Conservation (phyloP, 2,329 filamentous ascomycete species). For the Colletotrichum cereale region DNA sequence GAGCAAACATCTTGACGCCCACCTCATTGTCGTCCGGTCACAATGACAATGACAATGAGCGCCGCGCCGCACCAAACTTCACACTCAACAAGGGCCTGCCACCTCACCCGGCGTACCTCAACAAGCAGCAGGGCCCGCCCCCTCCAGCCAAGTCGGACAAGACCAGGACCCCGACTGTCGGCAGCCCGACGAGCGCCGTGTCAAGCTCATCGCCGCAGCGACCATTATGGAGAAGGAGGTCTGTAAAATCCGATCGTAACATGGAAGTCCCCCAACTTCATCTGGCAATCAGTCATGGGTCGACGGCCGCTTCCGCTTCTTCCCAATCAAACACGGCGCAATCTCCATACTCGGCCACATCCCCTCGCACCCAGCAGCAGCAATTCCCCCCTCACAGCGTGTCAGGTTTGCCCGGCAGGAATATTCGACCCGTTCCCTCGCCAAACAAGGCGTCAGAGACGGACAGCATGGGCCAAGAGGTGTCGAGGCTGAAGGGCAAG, state of each 20-base stretch:
- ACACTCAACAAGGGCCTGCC: slow-evolving; percentile 37
- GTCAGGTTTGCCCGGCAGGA: slow-evolving; percentile 47
- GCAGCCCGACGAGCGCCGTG: slow-evolving; percentile 41
- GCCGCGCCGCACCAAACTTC: slow-evolving; percentile 29
- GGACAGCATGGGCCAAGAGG: slow-evolving; percentile 49
- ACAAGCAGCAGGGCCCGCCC: slow-evolving; percentile 20
- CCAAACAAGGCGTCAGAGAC: slow-evolving; percentile 23
- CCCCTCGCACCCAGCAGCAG: slow-evolving; percentile 21
- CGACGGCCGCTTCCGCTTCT: slow-evolving; percentile 59
- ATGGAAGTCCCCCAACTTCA: slow-evolving; percentile 63
- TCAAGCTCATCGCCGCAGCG: slow-evolving; percentile 47
- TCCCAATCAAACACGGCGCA: slow-evolving; percentile 42
- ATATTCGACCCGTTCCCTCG: slow-evolving; percentile 44
- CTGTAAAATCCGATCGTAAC: slow-evolving; percentile 61
- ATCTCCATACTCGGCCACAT: slow-evolving; percentile 22
- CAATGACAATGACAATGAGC: slow-evolving; percentile 35
- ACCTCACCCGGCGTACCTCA: slow-evolving; percentile 23
- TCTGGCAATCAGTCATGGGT: slow-evolving; percentile 63
- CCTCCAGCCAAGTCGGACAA: slow-evolving; percentile 24
- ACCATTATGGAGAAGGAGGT: slow-evolving; percentile 64
- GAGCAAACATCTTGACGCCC: slow-evolving; percentile 21
- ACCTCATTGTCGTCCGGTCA: slow-evolving; percentile 23
- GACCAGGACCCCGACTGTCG: slow-evolving; percentile 7
- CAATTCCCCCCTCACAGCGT: slow-evolving; percentile 21
- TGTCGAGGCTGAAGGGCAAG: slow-evolving; percentile 49